phyloP scores from a whole-genome alignment of 1,139 yeast genomes.

The Candida sanyaensis region DNA sequence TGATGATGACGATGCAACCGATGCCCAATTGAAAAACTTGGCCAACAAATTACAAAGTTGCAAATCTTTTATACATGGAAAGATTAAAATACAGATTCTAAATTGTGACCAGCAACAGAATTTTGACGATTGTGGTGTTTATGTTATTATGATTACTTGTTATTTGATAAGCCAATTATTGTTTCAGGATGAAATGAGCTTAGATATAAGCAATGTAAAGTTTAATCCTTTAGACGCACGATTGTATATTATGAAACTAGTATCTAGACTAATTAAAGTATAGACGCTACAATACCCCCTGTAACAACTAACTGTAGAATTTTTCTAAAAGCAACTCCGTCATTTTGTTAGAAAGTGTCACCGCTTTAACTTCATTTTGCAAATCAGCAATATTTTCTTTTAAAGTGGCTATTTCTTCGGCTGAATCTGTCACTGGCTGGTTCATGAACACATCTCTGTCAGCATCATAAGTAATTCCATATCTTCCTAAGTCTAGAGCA shows the following conservation, averaged over 20 bases:
- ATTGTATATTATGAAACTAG: conserved; percentile 21
- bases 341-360: conserved; percentile 29
- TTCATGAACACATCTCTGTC: conserved; percentile 26
- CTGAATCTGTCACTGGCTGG: conserved; percentile 8
- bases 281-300: not conserved
- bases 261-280: conserved; percentile 11
- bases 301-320: conserved; percentile 16
- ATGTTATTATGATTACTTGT: conserved; percentile 42
- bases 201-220: conserved; percentile 28
- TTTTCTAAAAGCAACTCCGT: conserved; percentile 28
- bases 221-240: conserved; percentile 36
- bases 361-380: conserved; percentile 23
- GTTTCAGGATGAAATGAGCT: conserved; percentile 18
- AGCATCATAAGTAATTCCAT: conserved; percentile 29
- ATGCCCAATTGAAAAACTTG: conserved; percentile 19
- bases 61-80: conserved; percentile 19
- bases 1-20: conserved; percentile 22
- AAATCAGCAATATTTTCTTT: conserved; percentile 22
- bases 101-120: conserved; percentile 46
- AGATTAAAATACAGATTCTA: conserved; percentile 26
- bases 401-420: conserved; percentile 7
- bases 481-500: conserved; percentile 29
- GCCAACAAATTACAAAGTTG: conserved; percentile 26
- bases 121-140: conserved; percentile 51
- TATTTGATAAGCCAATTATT: conserved; percentile 29